Conservation (phyloP, 2,329 filamentous ascomycete species). For the Diaporthe australafricana region DNA sequence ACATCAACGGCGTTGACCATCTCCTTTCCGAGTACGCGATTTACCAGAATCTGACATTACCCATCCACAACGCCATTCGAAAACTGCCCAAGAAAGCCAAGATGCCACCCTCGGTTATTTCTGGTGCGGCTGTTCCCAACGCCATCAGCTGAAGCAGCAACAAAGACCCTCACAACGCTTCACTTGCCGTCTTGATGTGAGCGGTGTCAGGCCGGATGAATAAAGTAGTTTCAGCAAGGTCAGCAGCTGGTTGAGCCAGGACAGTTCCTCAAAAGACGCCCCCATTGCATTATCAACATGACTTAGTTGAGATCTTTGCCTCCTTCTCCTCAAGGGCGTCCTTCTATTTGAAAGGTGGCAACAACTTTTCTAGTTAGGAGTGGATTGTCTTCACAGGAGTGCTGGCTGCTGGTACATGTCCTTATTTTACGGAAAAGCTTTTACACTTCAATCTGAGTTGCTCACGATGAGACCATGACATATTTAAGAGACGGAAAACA, state of each 20-base stretch:
- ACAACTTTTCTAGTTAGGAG: background rate
- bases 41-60: background rate
- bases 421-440: too few species aligned
- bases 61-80: background rate
- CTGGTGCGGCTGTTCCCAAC: background rate
- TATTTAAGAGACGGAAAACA: background rate
- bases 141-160: background rate
- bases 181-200: background rate
- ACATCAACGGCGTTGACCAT: conserved; percentile 9
- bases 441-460: background rate
- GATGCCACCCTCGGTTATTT: background rate
- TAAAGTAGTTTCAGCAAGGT: background rate
- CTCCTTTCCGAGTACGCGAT: conserved; percentile 7
- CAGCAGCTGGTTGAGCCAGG: background rate
- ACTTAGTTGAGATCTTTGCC: background rate
- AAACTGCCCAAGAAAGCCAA: background rate
- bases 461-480: background rate
- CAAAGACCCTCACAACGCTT: too few species aligned
- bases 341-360: background rate
- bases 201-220: background rate
- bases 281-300: background rate
- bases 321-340: background rate
- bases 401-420: background rate
- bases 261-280: background rate
- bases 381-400: background rate